Conservation (phyloP, 441 rosid species). For the Eutrema salsugineum region DNA sequence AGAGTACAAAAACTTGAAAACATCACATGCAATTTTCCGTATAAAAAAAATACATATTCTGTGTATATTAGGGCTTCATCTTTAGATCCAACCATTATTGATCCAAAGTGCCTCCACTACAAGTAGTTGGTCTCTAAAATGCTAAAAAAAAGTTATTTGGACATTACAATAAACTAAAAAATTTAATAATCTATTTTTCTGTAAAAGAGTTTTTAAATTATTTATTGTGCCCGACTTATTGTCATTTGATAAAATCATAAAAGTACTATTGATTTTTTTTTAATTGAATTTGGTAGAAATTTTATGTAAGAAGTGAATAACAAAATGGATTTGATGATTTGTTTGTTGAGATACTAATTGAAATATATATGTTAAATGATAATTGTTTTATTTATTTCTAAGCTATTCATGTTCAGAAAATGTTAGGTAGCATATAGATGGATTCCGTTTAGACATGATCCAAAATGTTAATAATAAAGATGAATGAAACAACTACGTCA, state of each 20-base stretch:
- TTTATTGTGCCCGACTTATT: background rate
- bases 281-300: background rate
- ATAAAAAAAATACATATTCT: background rate
- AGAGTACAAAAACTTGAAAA: conserved; percentile 20
- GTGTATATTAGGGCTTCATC: background rate
- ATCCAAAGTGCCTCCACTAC: conserved; percentile 30
- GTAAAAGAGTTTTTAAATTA: background rate
- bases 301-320: background rate
- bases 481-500: background rate
- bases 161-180: background rate
- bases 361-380: background rate
- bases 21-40: conserved; percentile 23
- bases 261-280: background rate
- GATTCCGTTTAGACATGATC: conserved; percentile 3
- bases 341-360: background rate
- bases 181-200: background rate
- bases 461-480: background rate
- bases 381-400: background rate
- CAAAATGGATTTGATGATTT: background rate
- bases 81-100: conserved; percentile 24
- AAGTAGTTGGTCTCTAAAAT: conserved; percentile 19
- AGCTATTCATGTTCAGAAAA: background rate
- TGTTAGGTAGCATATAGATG: background rate
- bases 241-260: background rate
- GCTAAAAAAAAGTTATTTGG: background rate